Percentiles rank a stretch among this genome's conserved stretches.
Evolutionary conservation across 345 rosid species (phyloP).

Genomic region (Rhodamnia argentea): DNA sequence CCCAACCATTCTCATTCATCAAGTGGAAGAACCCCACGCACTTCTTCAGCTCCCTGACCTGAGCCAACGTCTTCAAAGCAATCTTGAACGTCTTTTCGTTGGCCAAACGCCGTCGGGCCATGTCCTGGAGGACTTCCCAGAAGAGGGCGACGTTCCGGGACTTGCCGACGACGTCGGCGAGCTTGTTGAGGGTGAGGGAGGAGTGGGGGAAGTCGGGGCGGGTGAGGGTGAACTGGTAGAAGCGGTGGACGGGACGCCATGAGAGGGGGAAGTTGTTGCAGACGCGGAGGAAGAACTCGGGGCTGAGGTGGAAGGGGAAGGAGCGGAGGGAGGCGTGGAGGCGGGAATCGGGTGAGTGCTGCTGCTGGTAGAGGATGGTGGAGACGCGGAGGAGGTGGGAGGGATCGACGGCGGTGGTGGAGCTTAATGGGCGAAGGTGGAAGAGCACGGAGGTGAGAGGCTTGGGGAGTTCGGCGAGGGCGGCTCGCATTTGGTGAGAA

Average conservation of each 20-base stretch:
- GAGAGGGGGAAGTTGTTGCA: slow-evolving; percentile 77
- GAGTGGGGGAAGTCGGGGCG: slow-evolving; percentile 33
- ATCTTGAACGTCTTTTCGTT: slow-evolving; percentile 64
- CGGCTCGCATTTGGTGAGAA: background rate
- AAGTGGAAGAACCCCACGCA: slow-evolving; percentile 54
- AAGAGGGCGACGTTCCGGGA: slow-evolving; percentile 66
- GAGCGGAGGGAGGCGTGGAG: slow-evolving; percentile 56
- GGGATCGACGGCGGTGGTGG: slow-evolving; percentile 21
- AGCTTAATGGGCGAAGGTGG: slow-evolving; percentile 2
- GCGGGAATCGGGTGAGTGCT: slow-evolving; percentile 49
- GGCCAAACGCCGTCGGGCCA: slow-evolving; percentile 38
- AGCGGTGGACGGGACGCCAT: slow-evolving; percentile 78
- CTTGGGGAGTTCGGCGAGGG: background rate
- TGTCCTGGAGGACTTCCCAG: slow-evolving; percentile 45
- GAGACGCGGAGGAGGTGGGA: slow-evolving; percentile 59
- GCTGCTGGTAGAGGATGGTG: slow-evolving; percentile 76
- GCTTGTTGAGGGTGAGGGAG: slow-evolving; percentile 51
- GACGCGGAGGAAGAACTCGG: slow-evolving; percentile 84
- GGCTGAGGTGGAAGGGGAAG: slow-evolving; percentile 23
- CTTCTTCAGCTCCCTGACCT: slow-evolving; percentile 63
- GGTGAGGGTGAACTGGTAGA: slow-evolving; percentile 47
- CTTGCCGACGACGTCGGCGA: slow-evolving; percentile 48
- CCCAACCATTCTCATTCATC: slow-evolving; percentile 52
- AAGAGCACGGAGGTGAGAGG: background rate
- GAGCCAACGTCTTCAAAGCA: slow-evolving; percentile 48